phyloP scores from a whole-genome alignment of 1,139 yeast genomes.

The Suhomyces choctaworum region DNA sequence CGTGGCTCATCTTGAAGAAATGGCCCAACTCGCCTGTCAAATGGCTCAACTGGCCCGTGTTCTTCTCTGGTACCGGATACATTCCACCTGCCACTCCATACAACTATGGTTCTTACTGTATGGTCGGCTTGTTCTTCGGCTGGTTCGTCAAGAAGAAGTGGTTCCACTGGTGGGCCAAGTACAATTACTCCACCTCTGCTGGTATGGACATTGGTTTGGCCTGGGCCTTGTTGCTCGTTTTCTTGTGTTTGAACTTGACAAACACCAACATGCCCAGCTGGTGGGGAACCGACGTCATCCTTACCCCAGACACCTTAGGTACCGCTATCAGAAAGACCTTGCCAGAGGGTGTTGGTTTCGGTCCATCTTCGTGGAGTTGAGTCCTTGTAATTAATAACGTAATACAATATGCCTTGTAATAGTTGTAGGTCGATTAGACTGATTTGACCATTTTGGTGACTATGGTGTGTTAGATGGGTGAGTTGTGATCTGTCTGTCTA shows the following conservation, averaged over 20 bases:
- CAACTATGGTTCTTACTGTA: slow-evolving; percentile 44
- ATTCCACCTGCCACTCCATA: slow-evolving; percentile 52
- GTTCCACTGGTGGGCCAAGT: slow-evolving; percentile 67
- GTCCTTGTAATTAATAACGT: too few relatives aligned
- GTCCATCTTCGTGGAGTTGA: slow-evolving; percentile 26
- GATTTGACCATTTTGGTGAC: too few relatives aligned
- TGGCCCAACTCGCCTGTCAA: slow-evolving; percentile 50
- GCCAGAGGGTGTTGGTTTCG: slow-evolving; percentile 21
- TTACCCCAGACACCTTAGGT: slow-evolving; percentile 20
- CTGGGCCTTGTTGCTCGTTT: slow-evolving; percentile 48
- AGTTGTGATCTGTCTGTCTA: too few relatives aligned
- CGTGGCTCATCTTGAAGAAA: slow-evolving; percentile 49
- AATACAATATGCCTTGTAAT: too few relatives aligned
- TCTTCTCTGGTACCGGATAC: slow-evolving; percentile 48
- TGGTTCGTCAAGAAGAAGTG: slow-evolving; percentile 37
- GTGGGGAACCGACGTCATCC: slow-evolving; percentile 61
- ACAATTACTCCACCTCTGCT: slow-evolving; percentile 59
- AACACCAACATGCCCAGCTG: slow-evolving; percentile 41
- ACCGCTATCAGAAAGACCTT: slow-evolving; percentile 16
- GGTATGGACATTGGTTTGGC: slow-evolving; percentile 61
- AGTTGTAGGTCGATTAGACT: too few relatives aligned
- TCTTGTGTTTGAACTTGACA: slow-evolving; percentile 38
- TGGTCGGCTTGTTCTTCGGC: slow-evolving; percentile 36
- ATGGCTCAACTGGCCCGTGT: slow-evolving; percentile 49
- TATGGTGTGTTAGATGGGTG: too few relatives aligned